phyloP scores from a whole-genome alignment of 306 rosid species.

The Rosa persica region DNA sequence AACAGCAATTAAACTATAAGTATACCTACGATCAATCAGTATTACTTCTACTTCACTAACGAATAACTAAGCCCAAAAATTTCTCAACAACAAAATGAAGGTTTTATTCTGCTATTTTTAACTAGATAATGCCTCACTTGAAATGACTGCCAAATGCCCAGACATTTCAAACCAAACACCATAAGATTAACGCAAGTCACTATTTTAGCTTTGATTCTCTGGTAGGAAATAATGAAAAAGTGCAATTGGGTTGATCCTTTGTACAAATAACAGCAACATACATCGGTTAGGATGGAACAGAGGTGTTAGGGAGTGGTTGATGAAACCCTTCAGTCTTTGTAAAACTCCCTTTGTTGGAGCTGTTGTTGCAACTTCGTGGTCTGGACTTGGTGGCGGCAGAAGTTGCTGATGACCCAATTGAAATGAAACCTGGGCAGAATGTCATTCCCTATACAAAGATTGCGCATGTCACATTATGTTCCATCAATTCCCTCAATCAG shows the following conservation, averaged over 20 bases:
- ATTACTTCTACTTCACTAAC: neutral
- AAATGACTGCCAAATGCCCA: neutral
- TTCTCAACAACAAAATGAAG: neutral
- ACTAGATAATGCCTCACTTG: neutral
- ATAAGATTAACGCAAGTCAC: neutral
- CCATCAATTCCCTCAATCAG: slow-evolving; percentile 39
- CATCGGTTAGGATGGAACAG: neutral
- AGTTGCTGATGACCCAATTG: neutral
- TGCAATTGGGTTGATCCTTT: neutral
- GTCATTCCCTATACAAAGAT: neutral
- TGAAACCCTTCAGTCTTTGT: neutral
- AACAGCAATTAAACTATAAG: neutral
- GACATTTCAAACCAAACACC: neutral
- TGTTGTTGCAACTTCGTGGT: neutral
- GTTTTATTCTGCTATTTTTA: neutral
- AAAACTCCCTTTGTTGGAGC: neutral
- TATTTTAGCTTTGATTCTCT: neutral
- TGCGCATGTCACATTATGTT: neutral
- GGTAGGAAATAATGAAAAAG: neutral
- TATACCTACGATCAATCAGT: neutral
- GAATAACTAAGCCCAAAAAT: neutral
- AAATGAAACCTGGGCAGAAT: neutral
- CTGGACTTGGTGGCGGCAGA: neutral
- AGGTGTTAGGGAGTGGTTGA: neutral
- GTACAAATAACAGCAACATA: neutral